Base-by-base conservation (phyloP, 768 basidiomycete species). In the Rhodotorula paludigena region DNA sequence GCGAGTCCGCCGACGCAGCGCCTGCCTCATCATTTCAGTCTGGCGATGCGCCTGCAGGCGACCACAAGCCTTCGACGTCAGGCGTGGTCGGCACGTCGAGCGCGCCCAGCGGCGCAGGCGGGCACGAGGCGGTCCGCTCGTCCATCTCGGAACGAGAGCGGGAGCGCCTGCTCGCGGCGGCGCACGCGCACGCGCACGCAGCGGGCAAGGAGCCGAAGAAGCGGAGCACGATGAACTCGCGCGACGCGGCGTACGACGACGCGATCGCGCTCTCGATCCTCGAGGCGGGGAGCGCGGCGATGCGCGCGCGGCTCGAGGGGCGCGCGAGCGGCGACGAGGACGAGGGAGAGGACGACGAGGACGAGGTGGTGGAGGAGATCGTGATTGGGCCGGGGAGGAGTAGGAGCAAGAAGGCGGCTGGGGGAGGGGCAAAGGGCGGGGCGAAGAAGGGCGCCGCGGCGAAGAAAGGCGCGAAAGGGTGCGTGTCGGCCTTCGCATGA, bases 201-300 rank as follows among this genome's bases (percentile, higher is more conserved):
- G 59, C 47, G 32, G 16, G 14, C 52, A 23, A 41, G 45, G 32
- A 55, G 23, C 42, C 18, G 47, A 94, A 92, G 80, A 85, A 90
- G 59, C 83, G 96, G 67, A 92, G 90, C 74, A 99, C 96, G 57
- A 94, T 99, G 92, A 98, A 98, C 78, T 93, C 90, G 75, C 82
- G 94, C 64, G 94, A 96, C 78, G 90, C 93, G 23, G 79, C 78
- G 20, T 93, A 92, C 77, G 93, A 94, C 77, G 89, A 92, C 76
- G 90, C 87, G 45, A 79, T 81, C 52, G 77, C 78, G 54, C 42
- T 69, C 48, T 61, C 52, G 20, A 68, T 72, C 25, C n/a, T 72
- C 4, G 66, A 61, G 42, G 30, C 52, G 2, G 63, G 62, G n/a
- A 64, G 57, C 15, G 68, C 68, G 39, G 58, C 62, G 45, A 56